Conservation (phyloP, 768 basidiomycete species). For the Leucocoprinus leucothites region DNA sequence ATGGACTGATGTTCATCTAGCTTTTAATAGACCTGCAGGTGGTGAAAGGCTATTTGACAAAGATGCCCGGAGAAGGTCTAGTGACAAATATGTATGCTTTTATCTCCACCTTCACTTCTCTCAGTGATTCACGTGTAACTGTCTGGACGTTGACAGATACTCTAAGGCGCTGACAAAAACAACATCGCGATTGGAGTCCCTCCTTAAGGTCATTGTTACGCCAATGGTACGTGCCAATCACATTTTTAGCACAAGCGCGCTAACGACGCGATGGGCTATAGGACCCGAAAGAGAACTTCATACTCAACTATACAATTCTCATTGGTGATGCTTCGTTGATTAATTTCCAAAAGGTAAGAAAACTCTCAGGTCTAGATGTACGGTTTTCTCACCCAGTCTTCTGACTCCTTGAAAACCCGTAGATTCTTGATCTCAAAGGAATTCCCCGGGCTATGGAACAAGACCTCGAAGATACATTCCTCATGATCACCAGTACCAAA, state of each 20-base stretch:
- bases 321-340: conserved; percentile 94
- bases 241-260: not conserved
- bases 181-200: conserved; percentile 79
- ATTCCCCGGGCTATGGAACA: conserved; percentile 86
- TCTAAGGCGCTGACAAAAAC: conserved; percentile 78
- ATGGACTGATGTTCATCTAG: conserved; percentile 12
- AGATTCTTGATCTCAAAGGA: conserved; percentile 96
- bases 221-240: conserved; percentile 64
- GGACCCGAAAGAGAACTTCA: conserved; percentile 93
- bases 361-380: not conserved
- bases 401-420: not conserved
- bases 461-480: conserved; percentile 85
- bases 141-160: conserved; percentile 49
- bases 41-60: conserved; percentile 78
- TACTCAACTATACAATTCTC: conserved; percentile 91
- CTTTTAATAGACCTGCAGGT: conserved; percentile 87
- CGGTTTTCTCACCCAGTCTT: too few species aligned
- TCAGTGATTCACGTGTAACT: conserved; percentile 1
- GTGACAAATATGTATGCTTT: conserved; percentile 46
- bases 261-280: conserved; percentile 24
- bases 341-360: conserved; percentile 92
- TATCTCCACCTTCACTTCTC: not conserved
- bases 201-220: conserved; percentile 94
- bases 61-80: conserved; percentile 74
- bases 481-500: conserved; percentile 91